Evolutionary conservation across 345 rosid genomes (phyloP).

Genomic region (Pugionium cornutum): DNA sequence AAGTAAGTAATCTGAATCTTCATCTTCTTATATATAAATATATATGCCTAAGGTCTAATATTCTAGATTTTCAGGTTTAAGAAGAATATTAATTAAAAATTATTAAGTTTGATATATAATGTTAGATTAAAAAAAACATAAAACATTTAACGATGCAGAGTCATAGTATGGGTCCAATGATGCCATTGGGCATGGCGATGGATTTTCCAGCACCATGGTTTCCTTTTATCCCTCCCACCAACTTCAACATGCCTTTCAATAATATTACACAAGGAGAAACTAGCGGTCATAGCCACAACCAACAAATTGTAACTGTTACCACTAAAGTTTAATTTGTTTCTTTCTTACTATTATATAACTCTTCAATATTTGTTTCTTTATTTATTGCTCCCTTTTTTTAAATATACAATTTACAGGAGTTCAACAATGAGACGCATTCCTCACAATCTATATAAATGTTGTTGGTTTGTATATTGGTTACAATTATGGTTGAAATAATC

Average conservation of each 20-base stretch:
- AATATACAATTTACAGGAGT: constrained; percentile 3
- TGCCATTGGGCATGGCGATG: constrained; percentile 22
- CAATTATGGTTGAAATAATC: too few species aligned
- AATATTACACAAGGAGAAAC: not conserved
- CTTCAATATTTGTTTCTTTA: too few species aligned
- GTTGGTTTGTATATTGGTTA: too few species aligned
- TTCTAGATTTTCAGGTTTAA: not conserved
- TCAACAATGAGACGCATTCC: not conserved
- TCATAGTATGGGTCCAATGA: not conserved
- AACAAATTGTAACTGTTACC: not conserved
- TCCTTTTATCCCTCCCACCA: not conserved
- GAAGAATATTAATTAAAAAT: not conserved
- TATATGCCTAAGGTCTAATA: not conserved
- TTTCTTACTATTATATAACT: not conserved
- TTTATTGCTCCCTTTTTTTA: not conserved
- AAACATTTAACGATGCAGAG: constrained; percentile 14
- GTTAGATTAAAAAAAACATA: constrained; percentile 11
- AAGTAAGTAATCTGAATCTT: constrained; percentile 23
- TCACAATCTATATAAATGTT: not conserved
- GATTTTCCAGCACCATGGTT: constrained; percentile 21
- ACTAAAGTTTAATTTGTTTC: not conserved
- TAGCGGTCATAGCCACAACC: not conserved
- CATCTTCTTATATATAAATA: too few species aligned
- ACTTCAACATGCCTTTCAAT: constrained; percentile 10
- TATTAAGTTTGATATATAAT: not conserved